Conservation (phyloP, 768 basidiomycete species). For the Termitomyces sp. region DNA sequence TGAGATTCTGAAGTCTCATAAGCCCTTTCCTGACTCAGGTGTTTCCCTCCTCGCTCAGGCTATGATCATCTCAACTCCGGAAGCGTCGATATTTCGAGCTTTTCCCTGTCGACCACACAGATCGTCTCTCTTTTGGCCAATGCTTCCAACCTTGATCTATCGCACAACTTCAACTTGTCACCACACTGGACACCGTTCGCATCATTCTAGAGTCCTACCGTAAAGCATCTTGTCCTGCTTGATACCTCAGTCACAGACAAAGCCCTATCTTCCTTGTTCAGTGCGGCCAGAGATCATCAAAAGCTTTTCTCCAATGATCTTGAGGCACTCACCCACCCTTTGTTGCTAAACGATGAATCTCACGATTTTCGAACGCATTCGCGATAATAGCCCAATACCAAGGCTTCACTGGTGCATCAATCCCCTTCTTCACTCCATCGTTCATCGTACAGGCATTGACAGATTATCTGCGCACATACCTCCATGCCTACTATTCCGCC, state of each 20-base stretch:
- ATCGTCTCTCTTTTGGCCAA: conserved; percentile 18
- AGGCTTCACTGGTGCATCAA: conserved; percentile 8
- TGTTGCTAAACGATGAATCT: conserved; percentile 14
- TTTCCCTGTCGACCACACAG: conserved; percentile 24
- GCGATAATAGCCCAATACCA: conserved; percentile 3
- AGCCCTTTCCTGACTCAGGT: conserved; percentile 26
- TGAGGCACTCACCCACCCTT: conserved; percentile 29
- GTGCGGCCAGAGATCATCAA: conserved; percentile 17
- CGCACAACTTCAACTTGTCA: conserved; percentile 27
- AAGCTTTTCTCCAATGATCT: conserved; percentile 27
- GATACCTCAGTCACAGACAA: conserved; percentile 23
- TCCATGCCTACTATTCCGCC: not conserved
- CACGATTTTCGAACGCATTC: conserved; percentile 19
- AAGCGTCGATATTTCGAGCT: conserved; percentile 26
- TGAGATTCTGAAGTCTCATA: conserved; percentile 17
- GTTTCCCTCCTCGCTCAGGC: conserved; percentile 24
- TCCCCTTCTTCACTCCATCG: conserved; percentile 28
- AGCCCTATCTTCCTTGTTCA: conserved; percentile 24
- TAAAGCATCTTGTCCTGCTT: conserved; percentile 27
- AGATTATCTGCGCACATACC: conserved; percentile 7
- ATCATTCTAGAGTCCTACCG: conserved; percentile 17
- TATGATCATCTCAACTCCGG: conserved; percentile 14
- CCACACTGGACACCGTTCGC: conserved; percentile 22
- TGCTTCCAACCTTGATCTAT: conserved; percentile 25
- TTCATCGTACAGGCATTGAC: conserved; percentile 24